Base-by-base conservation (phyloP, 805 yeast genomes). In the Candida adriatica region DNA sequence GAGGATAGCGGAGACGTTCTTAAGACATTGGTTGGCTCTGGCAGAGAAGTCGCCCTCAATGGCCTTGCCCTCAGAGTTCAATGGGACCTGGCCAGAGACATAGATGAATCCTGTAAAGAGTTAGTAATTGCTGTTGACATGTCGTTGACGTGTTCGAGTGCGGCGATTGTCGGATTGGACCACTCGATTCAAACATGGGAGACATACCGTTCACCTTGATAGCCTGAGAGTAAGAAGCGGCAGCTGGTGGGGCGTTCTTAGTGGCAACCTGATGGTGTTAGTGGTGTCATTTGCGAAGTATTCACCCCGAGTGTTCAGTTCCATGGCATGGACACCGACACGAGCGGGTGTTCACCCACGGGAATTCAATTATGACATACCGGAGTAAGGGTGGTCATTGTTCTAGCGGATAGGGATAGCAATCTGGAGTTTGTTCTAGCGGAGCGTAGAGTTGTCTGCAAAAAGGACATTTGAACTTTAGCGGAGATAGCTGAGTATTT, bases 181-280 rank as follows among this genome's bases (percentile, higher is more conserved):
- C n/a, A n/a, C n/a, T n/a, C n/a, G n/a, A 13, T 11, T 6, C 18
- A 24, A 10, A 8, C 21, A 18, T 21, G 29, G 9, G 29, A 13
- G 8, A 44, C 53, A 25, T 33, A 56, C 65, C 74, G 59, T 84
- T 85, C 49, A 78, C 94, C 64, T 83, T 87, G 59, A 88, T 74
- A 29, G 97, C 98, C 62, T 92, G 98, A 18, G 95, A 85, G 61
- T 90, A 90, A 10, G 95, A 76, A 23, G 96, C 97, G 24, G 95
- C 96, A 39, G 97, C 95, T 37, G 94, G 87, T 46, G 98, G 97
- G 22, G 97, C 95, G 45, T 66, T 66, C 42, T 75, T 66, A 31
- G 95, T 75, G 48, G 70, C 67, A 37, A 85, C 78, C 70, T 67
- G 19, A 14, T 6, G 20, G n/a, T n/a, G n/a, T n/a, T n/a, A n/a